Evolutionary conservation across 1,139 yeast species (phyloP).

Genomic region (Magnusiomyces suaveolens): DNA sequence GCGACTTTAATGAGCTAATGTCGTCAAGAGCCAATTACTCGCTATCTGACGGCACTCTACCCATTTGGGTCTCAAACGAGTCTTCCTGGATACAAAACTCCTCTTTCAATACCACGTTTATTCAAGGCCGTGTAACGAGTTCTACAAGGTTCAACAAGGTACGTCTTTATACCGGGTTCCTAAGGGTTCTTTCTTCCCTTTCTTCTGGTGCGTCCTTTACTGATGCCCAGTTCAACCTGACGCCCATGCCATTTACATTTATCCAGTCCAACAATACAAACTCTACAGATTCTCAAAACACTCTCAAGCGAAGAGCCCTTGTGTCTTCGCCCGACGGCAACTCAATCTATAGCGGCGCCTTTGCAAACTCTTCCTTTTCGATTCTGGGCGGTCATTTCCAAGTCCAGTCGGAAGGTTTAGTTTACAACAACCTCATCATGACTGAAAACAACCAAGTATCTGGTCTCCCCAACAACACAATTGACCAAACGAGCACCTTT

Average conservation of each 20-base stretch:
- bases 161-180: constrained; percentile 21
- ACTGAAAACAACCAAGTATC: constrained; percentile 27
- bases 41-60: constrained; percentile 14
- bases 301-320: constrained; percentile 13
- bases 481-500: constrained; percentile 33
- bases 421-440: constrained; percentile 35
- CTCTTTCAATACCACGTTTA: constrained; percentile 13
- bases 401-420: constrained; percentile 17
- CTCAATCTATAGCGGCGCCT: constrained; percentile 29
- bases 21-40: constrained; percentile 9
- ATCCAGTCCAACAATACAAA: constrained; percentile 18
- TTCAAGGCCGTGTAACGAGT: constrained; percentile 21
- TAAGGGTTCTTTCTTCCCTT: constrained; percentile 19
- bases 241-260: constrained; percentile 31
- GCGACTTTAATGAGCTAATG: constrained; percentile 22
- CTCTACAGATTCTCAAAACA: constrained; percentile 3
- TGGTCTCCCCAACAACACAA: constrained; percentile 32
- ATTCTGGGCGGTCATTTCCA: constrained; percentile 49
- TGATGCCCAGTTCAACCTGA: constrained; percentile 20
- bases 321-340: constrained; percentile 13
- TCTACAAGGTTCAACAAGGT: constrained; percentile 13
- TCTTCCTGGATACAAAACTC: constrained; percentile 25
- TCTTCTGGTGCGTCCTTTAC: constrained; percentile 26
- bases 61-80: constrained; percentile 25
- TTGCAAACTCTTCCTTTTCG: constrained; percentile 43